Evolutionary conservation across 257 asterid genomes (phyloP), one percentile per base, ranked within the genome.

Genomic region (Scutellaria barbata): DNA sequence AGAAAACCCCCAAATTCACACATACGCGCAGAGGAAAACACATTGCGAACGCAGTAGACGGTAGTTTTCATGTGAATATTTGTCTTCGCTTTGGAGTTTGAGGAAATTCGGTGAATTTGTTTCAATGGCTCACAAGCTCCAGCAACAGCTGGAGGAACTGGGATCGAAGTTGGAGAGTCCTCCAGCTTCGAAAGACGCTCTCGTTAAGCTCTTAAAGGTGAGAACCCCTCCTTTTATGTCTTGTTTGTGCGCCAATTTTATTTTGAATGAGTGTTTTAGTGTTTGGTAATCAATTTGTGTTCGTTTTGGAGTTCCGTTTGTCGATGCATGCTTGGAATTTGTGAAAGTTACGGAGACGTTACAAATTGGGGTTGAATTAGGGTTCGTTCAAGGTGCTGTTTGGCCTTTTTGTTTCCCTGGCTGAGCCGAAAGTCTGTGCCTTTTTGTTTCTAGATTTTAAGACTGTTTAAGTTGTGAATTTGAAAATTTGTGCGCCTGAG

Each of bases 161-260:
- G 96, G 96, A 78, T 86, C 88, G 82, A 89, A 88, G 92, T 83
- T 95, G 79, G 88, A 82, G 74, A 74, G 40, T 14, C 89, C 77
- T 50, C 98, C 96, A 8, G 45, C 89, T 69, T 81, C 96, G 30
- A 88, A 85, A 73, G 96, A 87, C 80, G 88, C 95, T 73, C 93
- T 95, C 77, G 58, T 88, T 56, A 87, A 89, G 76, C 89, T 91
- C 66, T 58, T 92, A 71, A 88, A 88, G 98, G 99, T 90, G 59
- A 59, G 77, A 5, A 1, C n/a, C 63, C 10, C 9, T 39, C 56
- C 7, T 43, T 54, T 12, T 64, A 0, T 11, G 48, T 33, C 46
- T 65, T 22, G 41, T 62, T 50, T 46, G 12, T 51, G 58, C 68
- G 55, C 50, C 69, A 56, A 57, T 80, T 72, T 65, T 48, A 2